Evolutionary conservation across 805 yeast genomes (phyloP), one percentile per base, ranked within the genome.

Genomic region (Candida verbasci): DNA sequence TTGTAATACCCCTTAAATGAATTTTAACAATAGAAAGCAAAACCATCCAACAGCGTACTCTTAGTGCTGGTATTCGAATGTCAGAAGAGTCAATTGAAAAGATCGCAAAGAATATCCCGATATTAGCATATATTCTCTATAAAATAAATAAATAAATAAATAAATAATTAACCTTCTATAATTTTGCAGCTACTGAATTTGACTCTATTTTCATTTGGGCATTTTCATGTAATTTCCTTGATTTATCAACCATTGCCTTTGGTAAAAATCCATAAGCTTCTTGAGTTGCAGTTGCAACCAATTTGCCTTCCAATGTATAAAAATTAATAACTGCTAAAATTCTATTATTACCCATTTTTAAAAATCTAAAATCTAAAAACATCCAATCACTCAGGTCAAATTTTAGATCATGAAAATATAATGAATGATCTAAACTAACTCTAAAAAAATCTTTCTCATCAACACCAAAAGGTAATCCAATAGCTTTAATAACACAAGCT

Each of bases 401-500:
- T 30, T 64, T 54, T 3, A 34, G 46, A 38, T 64, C 69, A 42
- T 65, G 69, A 46, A 55, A 55, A 40, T 44, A 58, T 6, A 65
- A 48, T 3, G 60, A 33, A 40, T 65, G 70, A 42, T 65, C 70
- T 34, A 65, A 51, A 26, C 64, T 56, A 2, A 61, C 68, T 26
- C 70, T 48, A 48, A 65, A 65, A 39, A 57, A 62, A 15, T 49
- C 29, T n/a, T 39, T 37, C 21, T 44, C 38, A 10, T 40, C 41
- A 20, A 38, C 35, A 11, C 24, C 23, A 10, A 52, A 20, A 3
- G 52, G 43, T 17, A 42, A 24, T 7, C 62, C 62, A 16, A 63
- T 39, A 0, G 55, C 54, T 12, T 59, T 46, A 22, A 49, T 22
- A 21, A 62, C 40, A 3, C 58, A 42, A 14, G 60, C 55, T 34